Evolutionary conservation across 768 basidiomycete genomes (phyloP), one percentile per base, ranked within the genome.

Genomic region (Stropharia rugosoannulata): DNA sequence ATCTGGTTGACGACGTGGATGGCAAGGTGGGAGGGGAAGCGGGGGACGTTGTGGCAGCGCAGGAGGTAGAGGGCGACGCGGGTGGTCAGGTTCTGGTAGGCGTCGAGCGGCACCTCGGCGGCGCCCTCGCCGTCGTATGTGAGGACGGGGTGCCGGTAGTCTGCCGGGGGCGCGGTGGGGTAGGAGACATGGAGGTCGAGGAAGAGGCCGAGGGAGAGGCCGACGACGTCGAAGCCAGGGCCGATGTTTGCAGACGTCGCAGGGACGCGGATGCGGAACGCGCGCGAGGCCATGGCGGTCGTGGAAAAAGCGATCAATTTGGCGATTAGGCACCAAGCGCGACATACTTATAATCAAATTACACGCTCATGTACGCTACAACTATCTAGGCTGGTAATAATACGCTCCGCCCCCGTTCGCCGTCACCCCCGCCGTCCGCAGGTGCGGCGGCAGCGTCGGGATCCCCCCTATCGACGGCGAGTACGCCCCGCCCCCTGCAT

Each of bases 171-270:
- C 4, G 60, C 39, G 19, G 74, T 66, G 5, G 73, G 65, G 63
- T 70, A 61, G 27, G 69, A 66, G 35, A 95, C 87, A 45, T 80
- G 80, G 64, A 98, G 80, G 13, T 84, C 87, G 62, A 98, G 82
- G 62, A 87, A 80, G 29, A 97, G 83, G 1, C 93, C 93, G 19
- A 98, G 85, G 0, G 96, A 95, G 59, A 99, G 87, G n/a, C 97
- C 97, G 61, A 98, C 94, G 59, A 98, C 97, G 70, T 99, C 97
- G 73, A 99, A 99, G 22, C 96, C 96, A 39, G 96, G 96, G 2
- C 96, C 96, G 66, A 99, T 95, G 77, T 99, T 99, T 61, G 96
- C 96, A 59, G 95, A 95, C 2, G 96, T 98, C n/a, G 94, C 94
- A 9, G 96, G 96, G 50, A 98, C 89, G 59, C 80, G 83, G 71